phyloP scores from a whole-genome alignment of 2,329 filamentous ascomycete genomes.

The Samsoniella hepiali region DNA sequence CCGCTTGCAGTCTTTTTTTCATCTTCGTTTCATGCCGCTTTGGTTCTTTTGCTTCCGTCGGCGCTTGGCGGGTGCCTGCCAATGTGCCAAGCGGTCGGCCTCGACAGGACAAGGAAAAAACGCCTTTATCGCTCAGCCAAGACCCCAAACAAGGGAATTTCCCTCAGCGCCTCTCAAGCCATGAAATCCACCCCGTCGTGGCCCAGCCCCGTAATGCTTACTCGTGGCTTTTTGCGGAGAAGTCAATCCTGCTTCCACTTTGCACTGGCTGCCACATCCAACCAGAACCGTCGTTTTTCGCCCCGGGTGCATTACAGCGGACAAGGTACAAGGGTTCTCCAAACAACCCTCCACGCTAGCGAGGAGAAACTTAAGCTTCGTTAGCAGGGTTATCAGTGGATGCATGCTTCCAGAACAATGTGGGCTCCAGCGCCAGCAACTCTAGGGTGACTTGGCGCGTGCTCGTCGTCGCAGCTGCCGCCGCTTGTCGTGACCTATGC shows the following conservation, averaged over 20 bases:
- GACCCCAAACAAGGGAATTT: background rate
- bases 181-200: constrained; percentile 21
- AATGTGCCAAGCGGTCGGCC: background rate
- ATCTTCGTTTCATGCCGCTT: no score
- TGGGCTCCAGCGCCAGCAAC: background rate
- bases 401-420: constrained; percentile 8
- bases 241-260: background rate
- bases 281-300: background rate
- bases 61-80: no score
- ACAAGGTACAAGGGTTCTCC: constrained; percentile 1
- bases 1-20: background rate
- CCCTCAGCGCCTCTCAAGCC: constrained; percentile 4
- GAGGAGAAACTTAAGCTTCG: constrained; percentile 6
- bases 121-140: background rate
- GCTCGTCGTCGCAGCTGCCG: background rate
- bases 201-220: constrained; percentile 11
- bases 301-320: background rate
- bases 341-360: background rate
- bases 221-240: background rate
- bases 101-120: background rate
- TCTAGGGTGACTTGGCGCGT: background rate
- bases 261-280: background rate
- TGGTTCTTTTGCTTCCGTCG: no score
- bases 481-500: background rate
- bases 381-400: constrained; percentile 12